Evolutionary conservation across 2,329 filamentous ascomycete species (phyloP), one percentile per base, ranked within the genome.

Genomic region (Hymenoscyphus occultus): DNA sequence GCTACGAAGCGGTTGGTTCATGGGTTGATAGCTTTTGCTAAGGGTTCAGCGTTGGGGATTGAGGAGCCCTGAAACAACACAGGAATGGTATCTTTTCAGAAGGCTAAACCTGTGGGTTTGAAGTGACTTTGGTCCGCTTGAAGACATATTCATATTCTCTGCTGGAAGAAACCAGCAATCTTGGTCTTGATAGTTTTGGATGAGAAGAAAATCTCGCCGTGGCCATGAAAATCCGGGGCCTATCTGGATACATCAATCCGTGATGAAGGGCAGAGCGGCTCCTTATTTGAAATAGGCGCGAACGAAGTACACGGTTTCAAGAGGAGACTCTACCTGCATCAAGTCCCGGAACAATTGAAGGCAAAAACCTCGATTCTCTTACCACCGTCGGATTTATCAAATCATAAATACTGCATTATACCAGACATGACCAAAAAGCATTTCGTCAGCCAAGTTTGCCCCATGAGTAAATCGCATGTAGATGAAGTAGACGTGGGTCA

Each of bases 1-100:
- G 72, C 72, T 60, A 72, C 68, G 1, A 62, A 63, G 28, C 65
- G 67, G 9, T 61, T 74, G 16, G 31, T 74, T 2, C 64, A 73
- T 28, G 62, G 65, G 1, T 59, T 75, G 42, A 65, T 74, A 4
- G 42, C 59, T 32, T 54, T 60, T 51, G 73, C 73, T 10, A 65
- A 60, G 28, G 66, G 68, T 57, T 61, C 31, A 5, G 9, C 31
- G 28, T 19, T n/a, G 9, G 12, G 6, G 22, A 12, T 13, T 9
- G 48, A 28, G 7, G 48, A 13, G 22, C n/a, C 48, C 19, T 54
- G 48, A 54, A 54, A 22, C 2, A 28, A 28, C 22, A 9, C 19
- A 51, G n/a, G 13, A 19, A 51, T 19, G 48, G 22, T 28, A n/a
- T 28, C 42, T 45, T 5, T 54, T 35, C 9, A 35, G 35, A 35